phyloP scores from a whole-genome alignment of 495 filamentous ascomycete species.

The Trichoderma virens region DNA sequence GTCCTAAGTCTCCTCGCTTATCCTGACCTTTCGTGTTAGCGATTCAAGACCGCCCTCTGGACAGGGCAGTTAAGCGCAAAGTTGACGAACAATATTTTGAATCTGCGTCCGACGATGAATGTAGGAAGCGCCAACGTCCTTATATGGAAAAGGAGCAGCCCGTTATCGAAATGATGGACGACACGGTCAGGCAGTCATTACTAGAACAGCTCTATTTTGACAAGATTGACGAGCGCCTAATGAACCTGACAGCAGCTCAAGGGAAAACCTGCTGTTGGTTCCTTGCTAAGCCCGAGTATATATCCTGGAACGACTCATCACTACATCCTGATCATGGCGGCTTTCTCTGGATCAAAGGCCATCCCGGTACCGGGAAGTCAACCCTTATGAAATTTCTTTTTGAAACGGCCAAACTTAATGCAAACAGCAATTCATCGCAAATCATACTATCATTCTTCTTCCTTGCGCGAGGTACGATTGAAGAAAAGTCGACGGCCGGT shows the following conservation, averaged over 20 bases:
- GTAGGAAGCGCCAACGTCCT: not conserved
- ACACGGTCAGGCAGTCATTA: not conserved
- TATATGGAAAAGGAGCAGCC: too few relatives aligned
- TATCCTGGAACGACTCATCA: slow-evolving; percentile 27
- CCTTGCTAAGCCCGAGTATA: slow-evolving; percentile 28
- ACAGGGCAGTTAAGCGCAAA: not conserved
- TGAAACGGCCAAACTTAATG: slow-evolving; percentile 14
- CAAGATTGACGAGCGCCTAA: slow-evolving; percentile 26
- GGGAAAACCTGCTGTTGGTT: slow-evolving; percentile 40
- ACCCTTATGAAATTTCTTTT: slow-evolving; percentile 44
- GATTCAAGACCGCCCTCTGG: not conserved
- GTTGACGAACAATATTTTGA: not conserved
- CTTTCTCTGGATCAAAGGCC: slow-evolving; percentile 47
- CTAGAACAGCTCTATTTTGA: slow-evolving; percentile 22
- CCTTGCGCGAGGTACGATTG: slow-evolving; percentile 34
- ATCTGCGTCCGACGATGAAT: not conserved
- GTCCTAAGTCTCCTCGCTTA: not conserved
- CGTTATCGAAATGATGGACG: not conserved
- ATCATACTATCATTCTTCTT: slow-evolving; percentile 44
- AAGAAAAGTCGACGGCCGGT: slow-evolving; percentile 38
- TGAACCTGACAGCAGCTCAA: slow-evolving; percentile 17
- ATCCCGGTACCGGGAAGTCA: slow-evolving; percentile 49
- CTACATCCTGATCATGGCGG: slow-evolving; percentile 31
- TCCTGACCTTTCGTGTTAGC: not conserved
- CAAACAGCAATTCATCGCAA: not conserved